phyloP scores from a whole-genome alignment of 2,329 filamentous ascomycete species.

The Dothistroma pini region DNA sequence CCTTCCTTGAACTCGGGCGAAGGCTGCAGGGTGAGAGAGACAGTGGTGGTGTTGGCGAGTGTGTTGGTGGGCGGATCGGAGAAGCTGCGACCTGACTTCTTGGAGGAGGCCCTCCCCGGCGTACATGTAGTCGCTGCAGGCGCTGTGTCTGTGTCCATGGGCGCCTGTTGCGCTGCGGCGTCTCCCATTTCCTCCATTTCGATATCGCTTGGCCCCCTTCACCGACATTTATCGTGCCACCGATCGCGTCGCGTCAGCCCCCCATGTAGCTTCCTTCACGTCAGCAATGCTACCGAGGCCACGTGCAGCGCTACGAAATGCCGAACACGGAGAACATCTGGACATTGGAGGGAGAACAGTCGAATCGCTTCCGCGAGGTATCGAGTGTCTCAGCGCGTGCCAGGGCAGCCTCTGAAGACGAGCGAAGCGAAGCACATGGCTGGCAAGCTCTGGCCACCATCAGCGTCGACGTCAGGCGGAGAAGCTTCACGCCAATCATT shows the following conservation, averaged over 20 bases:
- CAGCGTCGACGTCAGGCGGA: neutral
- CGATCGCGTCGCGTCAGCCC: neutral
- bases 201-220: neutral
- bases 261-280: neutral
- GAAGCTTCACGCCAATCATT: neutral
- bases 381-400: neutral
- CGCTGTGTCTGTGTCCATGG: neutral
- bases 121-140: neutral
- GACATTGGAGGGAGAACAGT: neutral
- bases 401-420: neutral
- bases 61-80: constrained; percentile 40
- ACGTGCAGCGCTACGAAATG: neutral
- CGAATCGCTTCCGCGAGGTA: neutral
- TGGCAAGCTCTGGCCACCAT: neutral
- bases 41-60: constrained; percentile 39
- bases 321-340: neutral
- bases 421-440: neutral
- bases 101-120: constrained; percentile 5
- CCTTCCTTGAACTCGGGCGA: constrained; percentile 44
- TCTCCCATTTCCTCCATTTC: neutral
- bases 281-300: neutral
- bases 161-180: neutral
- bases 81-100: constrained; percentile 40
- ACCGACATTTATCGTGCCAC: neutral
- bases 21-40: constrained; percentile 44